A percentile compares a stretch with the other conserved stretches of the same genome.
phyloP scores from a whole-genome alignment of 2,329 filamentous ascomycete genomes.

The Aplosporella prunicola region DNA sequence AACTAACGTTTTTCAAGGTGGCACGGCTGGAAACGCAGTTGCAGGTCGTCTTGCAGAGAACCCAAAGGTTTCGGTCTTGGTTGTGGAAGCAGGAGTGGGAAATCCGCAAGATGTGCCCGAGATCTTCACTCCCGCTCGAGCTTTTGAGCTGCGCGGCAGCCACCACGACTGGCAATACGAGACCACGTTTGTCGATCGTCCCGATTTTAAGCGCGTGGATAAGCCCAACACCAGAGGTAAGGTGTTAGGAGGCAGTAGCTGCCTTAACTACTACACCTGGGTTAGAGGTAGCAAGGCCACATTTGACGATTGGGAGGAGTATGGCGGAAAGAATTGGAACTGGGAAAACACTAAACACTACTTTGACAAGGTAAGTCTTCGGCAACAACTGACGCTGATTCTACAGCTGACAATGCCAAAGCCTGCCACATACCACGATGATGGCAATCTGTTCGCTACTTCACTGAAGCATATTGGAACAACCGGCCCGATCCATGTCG shows the following conservation, averaged over 20 bases:
- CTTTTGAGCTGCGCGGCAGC: conserved; percentile 46
- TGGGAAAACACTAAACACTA: conserved; percentile 45
- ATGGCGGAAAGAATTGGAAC: conserved; percentile 43
- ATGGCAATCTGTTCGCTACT: conserved; percentile 35
- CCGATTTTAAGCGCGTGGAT: conserved; percentile 52
- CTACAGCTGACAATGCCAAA: conserved; percentile 18
- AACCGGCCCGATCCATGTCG: conserved; percentile 44
- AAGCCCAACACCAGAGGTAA: conserved; percentile 55
- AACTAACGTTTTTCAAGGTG: conserved; percentile 28
- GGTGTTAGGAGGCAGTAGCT: conserved; percentile 49
- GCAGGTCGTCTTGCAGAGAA: conserved; percentile 40
- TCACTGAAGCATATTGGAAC: conserved; percentile 43
- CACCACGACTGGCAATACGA: conserved; percentile 54
- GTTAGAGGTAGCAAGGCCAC: conserved; percentile 48
- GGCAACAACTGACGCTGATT: not conserved
- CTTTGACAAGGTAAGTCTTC: conserved; percentile 32
- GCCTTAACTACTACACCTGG: conserved; percentile 57
- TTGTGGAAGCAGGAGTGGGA: conserved; percentile 38
- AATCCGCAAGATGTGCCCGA: conserved; percentile 43
- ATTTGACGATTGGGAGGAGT: conserved; percentile 43
- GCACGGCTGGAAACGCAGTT: conserved; percentile 41
- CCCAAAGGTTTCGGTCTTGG: conserved; percentile 30
- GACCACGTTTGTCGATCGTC: conserved; percentile 50
- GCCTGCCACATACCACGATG: conserved; percentile 50
- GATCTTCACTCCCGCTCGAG: conserved; percentile 45